Evolutionary conservation across 371 early-diverging fungal genomes (phyloP), one percentile per base, ranked within the genome.

Genomic region (Mucor saturninus): DNA sequence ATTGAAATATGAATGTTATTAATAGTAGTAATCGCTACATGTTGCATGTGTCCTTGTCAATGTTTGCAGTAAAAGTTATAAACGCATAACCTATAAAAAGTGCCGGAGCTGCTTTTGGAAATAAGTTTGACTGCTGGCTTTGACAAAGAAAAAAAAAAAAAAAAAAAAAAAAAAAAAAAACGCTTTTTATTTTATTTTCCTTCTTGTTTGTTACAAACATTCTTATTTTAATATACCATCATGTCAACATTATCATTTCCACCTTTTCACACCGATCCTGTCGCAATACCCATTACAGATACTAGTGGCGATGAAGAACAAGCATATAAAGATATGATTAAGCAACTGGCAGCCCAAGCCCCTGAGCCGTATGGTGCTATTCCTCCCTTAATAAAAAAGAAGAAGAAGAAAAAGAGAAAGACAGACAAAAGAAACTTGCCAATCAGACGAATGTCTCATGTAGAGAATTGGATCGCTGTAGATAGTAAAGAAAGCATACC

Each of bases 311-410:
- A 62, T 54, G 62, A 62, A 13, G 68, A 67, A 28, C 53, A 59
- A 69, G 35, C 60, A 3, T 86, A 84, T 64, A 81, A 77, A 61
- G 86, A 83, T 29, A 73, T 83, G 45, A 77, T 77, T 15, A 72
- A 74, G 54, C 75, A 75, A 48, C 57, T 77, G 31, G 59, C 79
- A 21, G 72, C 79, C 48, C 71, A 76, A 35, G 74, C 75, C 4
- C 78, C 83, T 28, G 76, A 84, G 64, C 86, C 86, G 11, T 84
- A 86, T 62, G 86, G 84, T 30, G 74, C 73, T 38, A 84, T 84
- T 56, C 84, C 84, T 30, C 83, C 79, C 2, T 57, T 80, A 39
- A 64, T 71, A 49, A 79, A 75, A 52, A 68, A 69, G 54, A 64
- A 75, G 62, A 57, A 71, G 62, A 65, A 73, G 48, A 64, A 69